Conservation (phyloP, 148 eudicot genomes). For the Nepenthes mirabilis region DNA sequence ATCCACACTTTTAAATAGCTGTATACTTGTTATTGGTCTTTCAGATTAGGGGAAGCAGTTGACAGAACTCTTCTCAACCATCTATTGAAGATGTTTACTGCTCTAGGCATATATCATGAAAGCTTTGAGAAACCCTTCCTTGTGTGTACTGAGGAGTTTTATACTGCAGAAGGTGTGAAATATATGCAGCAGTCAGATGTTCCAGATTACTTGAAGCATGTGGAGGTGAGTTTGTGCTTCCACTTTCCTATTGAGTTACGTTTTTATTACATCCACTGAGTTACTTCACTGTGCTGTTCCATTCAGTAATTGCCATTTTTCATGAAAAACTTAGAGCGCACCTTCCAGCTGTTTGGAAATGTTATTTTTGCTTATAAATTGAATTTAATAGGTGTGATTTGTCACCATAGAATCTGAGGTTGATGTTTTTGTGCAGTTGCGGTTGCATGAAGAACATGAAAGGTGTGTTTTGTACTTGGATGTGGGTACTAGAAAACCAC, state of each 20-base stretch:
- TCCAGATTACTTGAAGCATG: conserved; percentile 93
- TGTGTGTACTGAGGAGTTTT: conserved; percentile 74
- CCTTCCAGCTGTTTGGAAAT: not conserved
- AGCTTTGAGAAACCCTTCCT: conserved; percentile 96
- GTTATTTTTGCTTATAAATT: not conserved
- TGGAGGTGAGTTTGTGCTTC: conserved; percentile 44
- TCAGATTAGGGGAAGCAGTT: conserved; percentile 88
- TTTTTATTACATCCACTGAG: not conserved
- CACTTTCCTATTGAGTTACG: not conserved
- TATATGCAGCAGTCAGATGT: conserved; percentile 95
- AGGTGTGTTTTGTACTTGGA: conserved; percentile 82
- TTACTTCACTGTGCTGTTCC: not conserved
- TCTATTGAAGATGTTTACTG: conserved; percentile 96
- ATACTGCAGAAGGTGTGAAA: conserved; percentile 91
- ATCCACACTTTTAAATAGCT: no score
- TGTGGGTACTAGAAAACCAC: conserved; percentile 73
- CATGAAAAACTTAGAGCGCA: not conserved
- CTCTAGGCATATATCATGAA: conserved; percentile 74
- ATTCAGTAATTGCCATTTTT: not conserved
- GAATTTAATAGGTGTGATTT: not conserved
- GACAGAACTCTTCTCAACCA: conserved; percentile 94
- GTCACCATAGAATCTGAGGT: conserved; percentile 2
- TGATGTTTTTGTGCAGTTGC: conserved; percentile 37
- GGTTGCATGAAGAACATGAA: conserved; percentile 94
- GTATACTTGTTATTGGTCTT: conserved; percentile 10